A percentile compares a stretch with the other conserved stretches of the same genome.
Conservation (phyloP, 495 filamentous ascomycete species). For the Hypoxylon perforatum region DNA sequence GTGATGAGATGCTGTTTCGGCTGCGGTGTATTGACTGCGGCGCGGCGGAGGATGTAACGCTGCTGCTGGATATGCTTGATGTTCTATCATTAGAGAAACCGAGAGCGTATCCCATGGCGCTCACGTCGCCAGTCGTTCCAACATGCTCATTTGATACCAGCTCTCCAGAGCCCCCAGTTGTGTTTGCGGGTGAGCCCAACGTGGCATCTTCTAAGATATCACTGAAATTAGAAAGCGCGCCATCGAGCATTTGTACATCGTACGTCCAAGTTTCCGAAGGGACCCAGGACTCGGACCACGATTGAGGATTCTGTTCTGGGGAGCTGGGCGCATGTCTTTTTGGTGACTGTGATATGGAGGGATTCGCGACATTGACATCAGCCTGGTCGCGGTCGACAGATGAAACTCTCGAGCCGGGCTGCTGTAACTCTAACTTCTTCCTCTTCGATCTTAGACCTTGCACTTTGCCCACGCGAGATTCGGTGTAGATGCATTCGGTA, state of each 20-base stretch:
- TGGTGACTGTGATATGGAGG: background rate
- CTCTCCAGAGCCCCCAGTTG: background rate
- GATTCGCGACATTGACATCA: background rate
- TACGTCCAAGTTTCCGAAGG: background rate
- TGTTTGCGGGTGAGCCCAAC: background rate
- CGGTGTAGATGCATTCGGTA: constrained; percentile 1
- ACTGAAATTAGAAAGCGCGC: background rate
- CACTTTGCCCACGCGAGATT: constrained; percentile 11
- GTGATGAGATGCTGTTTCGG: background rate
- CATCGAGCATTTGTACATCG: background rate
- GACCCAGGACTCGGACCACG: constrained; percentile 7
- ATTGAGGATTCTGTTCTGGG: background rate
- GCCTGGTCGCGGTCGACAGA: too few species aligned
- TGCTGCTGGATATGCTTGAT: too few species aligned
- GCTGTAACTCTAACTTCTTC: background rate
- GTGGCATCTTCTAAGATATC: background rate
- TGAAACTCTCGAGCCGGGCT: too few species aligned
- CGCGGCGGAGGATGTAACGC: too few species aligned
- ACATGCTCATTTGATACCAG: too few species aligned
- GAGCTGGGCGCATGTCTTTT: background rate
- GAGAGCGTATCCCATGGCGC: too few species aligned
- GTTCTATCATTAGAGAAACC: too few species aligned
- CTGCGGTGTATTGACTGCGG: background rate
- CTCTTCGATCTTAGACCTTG: constrained; percentile 4
- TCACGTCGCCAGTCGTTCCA: too few species aligned